Conservation (phyloP, 2,329 filamentous ascomycete species). For the Botrytis fragariae region DNA sequence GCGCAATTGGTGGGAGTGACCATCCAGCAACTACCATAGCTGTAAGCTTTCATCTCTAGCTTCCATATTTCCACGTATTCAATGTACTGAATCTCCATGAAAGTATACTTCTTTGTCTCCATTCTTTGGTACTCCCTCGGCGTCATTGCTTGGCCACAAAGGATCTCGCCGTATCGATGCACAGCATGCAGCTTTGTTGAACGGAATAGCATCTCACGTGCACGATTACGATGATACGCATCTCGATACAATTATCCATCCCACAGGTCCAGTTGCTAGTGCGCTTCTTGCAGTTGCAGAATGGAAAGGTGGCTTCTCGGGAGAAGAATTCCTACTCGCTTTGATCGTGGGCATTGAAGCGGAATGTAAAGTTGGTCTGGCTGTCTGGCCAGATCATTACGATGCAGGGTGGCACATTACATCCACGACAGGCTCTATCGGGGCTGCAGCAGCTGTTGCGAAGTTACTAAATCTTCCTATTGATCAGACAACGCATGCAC, state of each 20-base stretch:
- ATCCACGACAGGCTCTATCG: slow-evolving; percentile 50
- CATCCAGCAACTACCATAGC: slow-evolving; percentile 28
- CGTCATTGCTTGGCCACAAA: slow-evolving; percentile 39
- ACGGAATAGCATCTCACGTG: slow-evolving; percentile 54
- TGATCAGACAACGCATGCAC: slow-evolving; percentile 47
- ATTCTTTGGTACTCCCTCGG: slow-evolving; percentile 38
- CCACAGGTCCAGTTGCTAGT: slow-evolving; percentile 50
- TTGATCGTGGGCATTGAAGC: slow-evolving; percentile 52
- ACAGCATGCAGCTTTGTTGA: slow-evolving; percentile 51
- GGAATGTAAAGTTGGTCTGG: slow-evolving; percentile 51
- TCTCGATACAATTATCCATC: slow-evolving; percentile 55
- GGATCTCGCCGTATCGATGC: slow-evolving; percentile 41
- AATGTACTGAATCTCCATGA: neutral
- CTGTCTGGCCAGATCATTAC: slow-evolving; percentile 54
- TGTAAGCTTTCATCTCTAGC: slow-evolving; percentile 13
- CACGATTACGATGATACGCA: slow-evolving; percentile 59
- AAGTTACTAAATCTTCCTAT: slow-evolving; percentile 46
- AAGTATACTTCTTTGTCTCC: slow-evolving; percentile 32
- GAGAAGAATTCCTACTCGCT: slow-evolving; percentile 50
- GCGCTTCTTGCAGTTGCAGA: slow-evolving; percentile 50
- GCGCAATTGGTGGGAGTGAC: slow-evolving; percentile 49
- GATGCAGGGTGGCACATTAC: slow-evolving; percentile 56
- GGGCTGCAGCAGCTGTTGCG: slow-evolving; percentile 51
- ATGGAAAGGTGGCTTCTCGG: slow-evolving; percentile 42
- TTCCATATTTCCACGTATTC: neutral